Conservation (phyloP, 2,329 filamentous ascomycete genomes). For the Colletotrichum agaves region DNA sequence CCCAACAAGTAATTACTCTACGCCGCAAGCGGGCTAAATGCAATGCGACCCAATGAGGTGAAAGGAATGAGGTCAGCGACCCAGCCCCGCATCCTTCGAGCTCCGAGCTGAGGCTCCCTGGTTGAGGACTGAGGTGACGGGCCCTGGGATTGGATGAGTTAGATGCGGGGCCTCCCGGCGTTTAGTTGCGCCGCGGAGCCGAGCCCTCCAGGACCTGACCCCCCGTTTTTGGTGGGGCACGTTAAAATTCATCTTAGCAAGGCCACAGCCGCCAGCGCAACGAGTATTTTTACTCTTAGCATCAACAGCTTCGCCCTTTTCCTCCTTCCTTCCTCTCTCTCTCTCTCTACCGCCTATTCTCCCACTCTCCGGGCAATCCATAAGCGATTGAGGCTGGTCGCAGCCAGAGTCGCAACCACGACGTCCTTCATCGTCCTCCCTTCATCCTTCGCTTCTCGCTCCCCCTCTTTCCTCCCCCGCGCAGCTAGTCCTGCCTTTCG, state of each 20-base stretch:
- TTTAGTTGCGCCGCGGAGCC: constrained; percentile 27
- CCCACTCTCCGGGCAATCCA: constrained; percentile 31
- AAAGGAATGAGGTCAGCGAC: constrained; percentile 31
- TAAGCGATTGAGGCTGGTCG: constrained; percentile 52
- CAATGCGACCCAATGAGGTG: constrained; percentile 29
- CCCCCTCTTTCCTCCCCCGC: constrained; percentile 60
- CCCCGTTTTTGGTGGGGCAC: constrained; percentile 33
- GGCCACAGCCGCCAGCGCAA: constrained; percentile 27
- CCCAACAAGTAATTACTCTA: constrained; percentile 31
- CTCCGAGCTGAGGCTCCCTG: not conserved
- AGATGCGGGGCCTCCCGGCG: constrained; percentile 2
- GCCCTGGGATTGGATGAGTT: too few species aligned
- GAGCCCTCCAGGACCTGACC: constrained; percentile 11
- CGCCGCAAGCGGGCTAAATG: constrained; percentile 26
- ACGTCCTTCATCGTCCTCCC: constrained; percentile 51
- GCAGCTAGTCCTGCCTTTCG: constrained; percentile 76
- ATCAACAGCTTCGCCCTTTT: constrained; percentile 42
- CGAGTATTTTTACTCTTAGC: constrained; percentile 39
- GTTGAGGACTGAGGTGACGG: too few species aligned
- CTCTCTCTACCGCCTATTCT: constrained; percentile 34
- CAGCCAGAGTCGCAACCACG: constrained; percentile 56
- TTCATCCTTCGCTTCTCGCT: constrained; percentile 64
- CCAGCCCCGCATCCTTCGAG: constrained; percentile 29
- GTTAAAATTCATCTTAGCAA: constrained; percentile 38
- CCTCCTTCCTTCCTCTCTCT: constrained; percentile 37